Conservation (phyloP, 164 flowering plant genomes). For the Vitis riparia region DNA sequence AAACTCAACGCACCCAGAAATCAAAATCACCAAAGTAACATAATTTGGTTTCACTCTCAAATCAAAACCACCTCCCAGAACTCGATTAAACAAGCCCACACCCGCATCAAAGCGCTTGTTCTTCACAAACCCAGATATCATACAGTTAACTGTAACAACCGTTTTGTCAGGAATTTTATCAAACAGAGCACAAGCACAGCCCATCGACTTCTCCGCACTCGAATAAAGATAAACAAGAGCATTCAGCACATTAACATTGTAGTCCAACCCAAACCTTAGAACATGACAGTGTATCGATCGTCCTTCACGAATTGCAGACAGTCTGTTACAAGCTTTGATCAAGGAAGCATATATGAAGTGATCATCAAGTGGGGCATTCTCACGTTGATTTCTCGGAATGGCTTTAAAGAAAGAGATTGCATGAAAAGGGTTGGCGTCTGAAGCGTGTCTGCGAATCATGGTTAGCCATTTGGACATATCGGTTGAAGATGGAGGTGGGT, state of each 20-base stretch:
- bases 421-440: conserved; percentile 16
- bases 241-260: conserved; percentile 23
- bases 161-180: conserved; percentile 22
- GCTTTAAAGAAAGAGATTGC: conserved; percentile 23
- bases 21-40: conserved; percentile 28
- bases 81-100: conserved; percentile 19
- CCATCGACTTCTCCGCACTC: conserved; percentile 14
- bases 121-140: conserved; percentile 29
- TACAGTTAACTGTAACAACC: conserved; percentile 24
- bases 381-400: conserved; percentile 1
- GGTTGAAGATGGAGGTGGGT: neutral
- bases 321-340: conserved; percentile 28
- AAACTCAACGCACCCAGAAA: conserved; percentile 25
- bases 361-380: conserved; percentile 6
- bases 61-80: conserved; percentile 23
- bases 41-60: conserved; percentile 20
- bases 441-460: conserved; percentile 18
- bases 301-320: conserved; percentile 21
- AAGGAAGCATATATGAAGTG: conserved; percentile 29
- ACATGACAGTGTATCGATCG: conserved; percentile 27
- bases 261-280: conserved; percentile 27
- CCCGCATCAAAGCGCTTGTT: conserved; percentile 21
- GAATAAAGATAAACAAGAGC: conserved; percentile 26
- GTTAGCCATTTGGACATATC: conserved; percentile 8
- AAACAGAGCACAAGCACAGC: conserved; percentile 20